Evolutionary conservation across 2,329 filamentous ascomycete genomes (phyloP).

Genomic region (Tolypocladium amazonense): DNA sequence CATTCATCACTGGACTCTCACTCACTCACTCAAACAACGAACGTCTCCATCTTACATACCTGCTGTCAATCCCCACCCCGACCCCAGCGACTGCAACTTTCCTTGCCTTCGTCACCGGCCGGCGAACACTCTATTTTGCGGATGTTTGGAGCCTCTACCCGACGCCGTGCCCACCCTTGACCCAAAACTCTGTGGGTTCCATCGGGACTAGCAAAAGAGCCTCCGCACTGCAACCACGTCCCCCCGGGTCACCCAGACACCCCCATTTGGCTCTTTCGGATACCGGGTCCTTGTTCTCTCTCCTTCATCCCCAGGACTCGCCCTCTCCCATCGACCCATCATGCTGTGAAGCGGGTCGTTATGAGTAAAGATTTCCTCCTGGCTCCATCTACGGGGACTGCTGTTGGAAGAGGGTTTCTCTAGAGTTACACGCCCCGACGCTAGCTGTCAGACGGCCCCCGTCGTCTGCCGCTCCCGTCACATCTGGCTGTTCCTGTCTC

Average conservation of each 20-base stretch:
- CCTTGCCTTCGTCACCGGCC: not conserved
- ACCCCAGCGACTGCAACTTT: not conserved
- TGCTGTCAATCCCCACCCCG: not conserved
- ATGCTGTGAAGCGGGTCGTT: slow-evolving; percentile 23
- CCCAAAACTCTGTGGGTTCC: slow-evolving; percentile 6
- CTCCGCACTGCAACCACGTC: slow-evolving; percentile 11
- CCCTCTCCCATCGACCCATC: slow-evolving; percentile 9
- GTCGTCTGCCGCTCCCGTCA: not conserved
- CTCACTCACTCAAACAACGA: not conserved
- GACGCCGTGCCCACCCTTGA: slow-evolving; percentile 3
- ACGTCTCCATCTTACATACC: not conserved
- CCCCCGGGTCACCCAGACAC: slow-evolving; percentile 5
- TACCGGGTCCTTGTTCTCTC: not conserved
- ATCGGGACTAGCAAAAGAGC: slow-evolving; percentile 14
- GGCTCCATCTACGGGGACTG: slow-evolving; percentile 23
- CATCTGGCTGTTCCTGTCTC: slow-evolving; percentile 1
- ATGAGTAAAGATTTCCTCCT: slow-evolving; percentile 20
- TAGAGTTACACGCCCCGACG: slow-evolving; percentile 1
- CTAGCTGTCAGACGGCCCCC: not conserved
- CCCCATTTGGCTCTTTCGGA: slow-evolving; percentile 1
- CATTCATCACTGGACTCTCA: not conserved
- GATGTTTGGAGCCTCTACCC: not conserved
- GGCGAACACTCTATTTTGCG: not conserved
- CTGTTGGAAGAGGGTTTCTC: slow-evolving; percentile 5
- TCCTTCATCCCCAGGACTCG: slow-evolving; percentile 1